Evolutionary conservation across 805 yeast species (phyloP), one percentile per base, ranked within the genome.

Genomic region (Henningerozyma blattae): DNA sequence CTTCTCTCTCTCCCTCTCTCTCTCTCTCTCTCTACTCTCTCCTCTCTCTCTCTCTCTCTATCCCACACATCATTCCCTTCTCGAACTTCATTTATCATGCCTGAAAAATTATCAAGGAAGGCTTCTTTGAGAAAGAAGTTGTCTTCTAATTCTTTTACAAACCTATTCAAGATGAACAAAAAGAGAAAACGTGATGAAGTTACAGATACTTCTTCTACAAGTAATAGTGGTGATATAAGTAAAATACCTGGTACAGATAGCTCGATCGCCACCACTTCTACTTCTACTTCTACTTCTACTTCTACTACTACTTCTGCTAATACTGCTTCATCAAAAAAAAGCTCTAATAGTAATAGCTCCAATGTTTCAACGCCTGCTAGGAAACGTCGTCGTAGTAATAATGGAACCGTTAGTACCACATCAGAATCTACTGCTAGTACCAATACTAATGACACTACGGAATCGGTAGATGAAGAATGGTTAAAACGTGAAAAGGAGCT

Each of bases 401-500:
- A n/a, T n/a, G n/a, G n/a, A n/a, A n/a, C n/a, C n/a, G n/a, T n/a
- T n/a, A n/a, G n/a, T n/a, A n/a, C n/a, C n/a, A n/a, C n/a, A n/a
- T n/a, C n/a, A n/a, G n/a, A n/a, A n/a, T n/a, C n/a, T n/a, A n/a
- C n/a, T n/a, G n/a, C n/a, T 36, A 27, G 18, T 15, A 27, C 15
- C 37, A 18, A n/a, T n/a, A n/a, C n/a, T n/a, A n/a, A n/a, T n/a
- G n/a, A n/a, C n/a, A n/a, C n/a, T n/a, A n/a, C n/a, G 26, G 17
- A 33, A 25, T 24, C 31, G 15, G 18, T 17, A 12, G 33, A 28
- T 15, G 27, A 17, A 16, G 51, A 46, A 4, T 54, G 58, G 32
- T 43, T 50, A 31, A 65, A 62, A 31, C 56, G 61, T 19, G 95
- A 85, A 50, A 61, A 61, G 35, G 65, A 69, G 44, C 70, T 69